Evolutionary conservation across 257 asterid genomes (phyloP).

Genomic region (Jasminum sambac): DNA sequence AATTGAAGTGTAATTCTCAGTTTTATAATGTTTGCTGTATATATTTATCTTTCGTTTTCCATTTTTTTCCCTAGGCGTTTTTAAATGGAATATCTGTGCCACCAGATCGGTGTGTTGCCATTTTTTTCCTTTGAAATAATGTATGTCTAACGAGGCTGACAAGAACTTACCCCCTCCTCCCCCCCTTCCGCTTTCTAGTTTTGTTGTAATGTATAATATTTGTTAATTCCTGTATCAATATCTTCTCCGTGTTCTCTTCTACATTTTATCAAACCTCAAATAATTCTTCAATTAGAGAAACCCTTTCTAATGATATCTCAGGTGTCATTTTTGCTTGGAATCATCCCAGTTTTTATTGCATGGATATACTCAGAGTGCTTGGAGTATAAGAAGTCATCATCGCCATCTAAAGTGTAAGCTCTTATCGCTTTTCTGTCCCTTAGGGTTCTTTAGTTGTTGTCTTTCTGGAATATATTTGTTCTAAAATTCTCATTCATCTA

Average conservation of each 20-base stretch:
- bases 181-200: constrained; percentile 4
- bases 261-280: neutral
- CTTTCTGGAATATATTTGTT: neutral
- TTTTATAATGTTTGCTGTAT: neutral
- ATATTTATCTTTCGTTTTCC: no score
- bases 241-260: constrained; percentile 6
- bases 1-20: neutral
- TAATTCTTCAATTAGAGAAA: neutral
- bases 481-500: neutral
- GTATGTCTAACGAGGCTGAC: no score
- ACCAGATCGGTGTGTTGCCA: no score
- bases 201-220: constrained; percentile 17
- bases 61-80: no score
- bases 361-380: constrained; percentile 93
- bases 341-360: constrained; percentile 62
- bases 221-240: constrained; percentile 8
- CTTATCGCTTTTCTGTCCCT: constrained; percentile 13
- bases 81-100: no score
- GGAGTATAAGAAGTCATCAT: constrained; percentile 65
- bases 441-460: constrained; percentile 12
- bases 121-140: no score
- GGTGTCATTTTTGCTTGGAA: constrained; percentile 92
- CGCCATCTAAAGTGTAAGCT: constrained; percentile 70
- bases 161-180: no score
- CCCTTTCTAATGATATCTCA: constrained; percentile 35